phyloP scores from a whole-genome alignment of 371 early-diverging fungal genomes.

The Mucor racemosus region DNA sequence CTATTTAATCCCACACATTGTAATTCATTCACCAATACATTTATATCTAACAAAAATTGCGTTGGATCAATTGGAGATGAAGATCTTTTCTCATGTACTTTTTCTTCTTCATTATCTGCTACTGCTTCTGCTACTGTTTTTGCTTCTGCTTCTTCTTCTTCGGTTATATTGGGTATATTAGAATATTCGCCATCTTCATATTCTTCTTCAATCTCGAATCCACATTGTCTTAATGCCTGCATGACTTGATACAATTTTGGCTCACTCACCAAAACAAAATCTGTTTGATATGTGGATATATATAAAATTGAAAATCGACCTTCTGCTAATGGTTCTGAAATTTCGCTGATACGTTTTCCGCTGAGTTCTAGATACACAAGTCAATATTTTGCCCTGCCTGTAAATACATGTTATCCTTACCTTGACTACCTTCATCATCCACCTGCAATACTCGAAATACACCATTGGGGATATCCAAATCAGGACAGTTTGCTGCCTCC shows the following conservation, averaged over 20 bases:
- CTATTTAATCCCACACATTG: constrained; percentile 61
- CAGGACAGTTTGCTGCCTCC: constrained; percentile 30
- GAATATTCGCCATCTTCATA: background rate
- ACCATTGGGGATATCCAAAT: constrained; percentile 40
- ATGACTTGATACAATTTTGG: constrained; percentile 51
- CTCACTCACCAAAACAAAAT: constrained; percentile 66
- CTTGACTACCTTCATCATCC: constrained; percentile 58
- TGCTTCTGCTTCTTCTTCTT: background rate
- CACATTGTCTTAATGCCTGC: constrained; percentile 44
- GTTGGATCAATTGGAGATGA: constrained; percentile 17
- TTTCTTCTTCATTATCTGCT: background rate
- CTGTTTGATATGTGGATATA: constrained; percentile 67
- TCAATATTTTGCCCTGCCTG: too few relatives aligned
- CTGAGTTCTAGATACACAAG: constrained; percentile 44
- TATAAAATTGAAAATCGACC: constrained; percentile 59
- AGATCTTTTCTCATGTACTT: background rate
- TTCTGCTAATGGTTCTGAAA: constrained; percentile 61
- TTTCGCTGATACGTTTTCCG: constrained; percentile 63
- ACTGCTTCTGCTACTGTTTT: too few relatives aligned
- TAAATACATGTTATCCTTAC: constrained; percentile 19
- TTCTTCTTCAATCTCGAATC: constrained; percentile 42
- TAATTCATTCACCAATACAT: constrained; percentile 45
- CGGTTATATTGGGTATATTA: background rate
- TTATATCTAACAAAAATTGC: constrained; percentile 24
- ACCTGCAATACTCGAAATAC: constrained; percentile 64